phyloP scores from a whole-genome alignment of 345 rosid genomes.

The Brassica juncea region DNA sequence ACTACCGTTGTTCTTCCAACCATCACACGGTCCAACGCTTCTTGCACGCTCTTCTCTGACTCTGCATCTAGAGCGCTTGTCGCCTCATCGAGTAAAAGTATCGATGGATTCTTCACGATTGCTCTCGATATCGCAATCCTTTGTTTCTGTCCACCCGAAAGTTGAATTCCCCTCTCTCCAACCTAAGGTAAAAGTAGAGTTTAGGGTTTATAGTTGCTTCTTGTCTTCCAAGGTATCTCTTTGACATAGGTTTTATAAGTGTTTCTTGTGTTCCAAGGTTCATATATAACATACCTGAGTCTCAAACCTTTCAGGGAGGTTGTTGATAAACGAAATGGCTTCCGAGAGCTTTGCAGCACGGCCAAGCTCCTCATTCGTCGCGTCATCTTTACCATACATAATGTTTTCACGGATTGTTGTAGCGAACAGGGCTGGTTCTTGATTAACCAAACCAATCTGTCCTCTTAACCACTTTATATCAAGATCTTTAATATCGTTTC shows the following conservation, averaged over 20 bases:
- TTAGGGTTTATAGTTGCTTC: neutral
- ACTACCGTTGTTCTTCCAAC: constrained; percentile 90
- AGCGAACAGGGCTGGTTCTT: constrained; percentile 94
- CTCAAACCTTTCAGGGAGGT: constrained; percentile 89
- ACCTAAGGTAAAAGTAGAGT: constrained; percentile 45
- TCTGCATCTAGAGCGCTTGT: constrained; percentile 95
- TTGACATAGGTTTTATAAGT: neutral
- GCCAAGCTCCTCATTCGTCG: constrained; percentile 64
- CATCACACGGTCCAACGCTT: constrained; percentile 91
- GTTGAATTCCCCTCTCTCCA: constrained; percentile 90
- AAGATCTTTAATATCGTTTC: constrained; percentile 57
- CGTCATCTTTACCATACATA: constrained; percentile 83
- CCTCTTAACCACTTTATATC: constrained; percentile 87
- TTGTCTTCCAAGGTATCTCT: neutral
- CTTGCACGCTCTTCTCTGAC: constrained; percentile 94
- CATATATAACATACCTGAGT: constrained; percentile 62
- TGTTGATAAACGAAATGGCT: constrained; percentile 76
- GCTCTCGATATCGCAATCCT: constrained; percentile 93
- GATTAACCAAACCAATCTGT: constrained; percentile 88
- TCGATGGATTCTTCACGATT: constrained; percentile 79
- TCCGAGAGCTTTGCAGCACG: constrained; percentile 89
- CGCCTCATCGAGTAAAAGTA: constrained; percentile 93
- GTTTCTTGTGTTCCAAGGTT: neutral
- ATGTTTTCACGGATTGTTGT: constrained; percentile 82
- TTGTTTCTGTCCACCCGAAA: constrained; percentile 98